A percentile compares a stretch with the other conserved stretches of the same genome.
phyloP scores from a whole-genome alignment of 805 yeast genomes.

The Cyberlindnera subsufficiens region DNA sequence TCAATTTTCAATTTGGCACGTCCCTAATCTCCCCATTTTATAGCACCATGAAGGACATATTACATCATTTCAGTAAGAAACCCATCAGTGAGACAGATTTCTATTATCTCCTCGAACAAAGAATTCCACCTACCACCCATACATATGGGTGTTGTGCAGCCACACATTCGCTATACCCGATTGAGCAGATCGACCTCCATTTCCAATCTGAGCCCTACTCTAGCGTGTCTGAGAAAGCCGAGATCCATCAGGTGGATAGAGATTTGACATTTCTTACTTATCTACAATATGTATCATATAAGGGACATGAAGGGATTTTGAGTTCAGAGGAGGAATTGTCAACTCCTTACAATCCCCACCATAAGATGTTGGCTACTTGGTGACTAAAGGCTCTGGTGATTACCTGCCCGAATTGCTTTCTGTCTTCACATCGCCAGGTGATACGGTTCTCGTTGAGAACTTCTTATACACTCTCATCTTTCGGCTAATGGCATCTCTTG shows the following conservation, averaged over 20 bases:
- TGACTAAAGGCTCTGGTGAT: conserved; percentile 51
- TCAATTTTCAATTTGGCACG: too few species aligned
- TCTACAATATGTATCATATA: conserved; percentile 5
- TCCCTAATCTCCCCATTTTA: too few species aligned
- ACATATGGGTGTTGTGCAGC: conserved; percentile 10
- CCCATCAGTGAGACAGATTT: conserved; percentile 2
- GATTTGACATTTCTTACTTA: conserved; percentile 3
- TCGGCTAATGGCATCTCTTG: conserved; percentile 27
- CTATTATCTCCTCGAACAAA: conserved; percentile 4
- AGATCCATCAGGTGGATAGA: background rate
- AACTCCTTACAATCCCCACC: conserved; percentile 35
- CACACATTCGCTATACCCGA: conserved; percentile 5
- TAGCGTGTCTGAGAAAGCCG: background rate
- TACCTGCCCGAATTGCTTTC: conserved; percentile 45
- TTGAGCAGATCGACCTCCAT: conserved; percentile 8
- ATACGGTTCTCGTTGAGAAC: conserved; percentile 56
- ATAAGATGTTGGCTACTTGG: conserved; percentile 22
- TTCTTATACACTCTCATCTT: conserved; percentile 60
- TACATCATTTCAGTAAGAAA: background rate
- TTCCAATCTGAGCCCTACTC: conserved; percentile 5
- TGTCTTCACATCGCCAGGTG: conserved; percentile 44
- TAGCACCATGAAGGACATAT: background rate
- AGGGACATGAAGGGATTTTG: conserved; percentile 64
- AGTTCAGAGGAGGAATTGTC: conserved; percentile 48
- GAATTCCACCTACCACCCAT: conserved; percentile 9